These are phyloP conservation scores for Thinopyrum elongatum DNA, from an alignment of 176 grass and related monocot genomes.

Conservation along the genomic window DNA sequence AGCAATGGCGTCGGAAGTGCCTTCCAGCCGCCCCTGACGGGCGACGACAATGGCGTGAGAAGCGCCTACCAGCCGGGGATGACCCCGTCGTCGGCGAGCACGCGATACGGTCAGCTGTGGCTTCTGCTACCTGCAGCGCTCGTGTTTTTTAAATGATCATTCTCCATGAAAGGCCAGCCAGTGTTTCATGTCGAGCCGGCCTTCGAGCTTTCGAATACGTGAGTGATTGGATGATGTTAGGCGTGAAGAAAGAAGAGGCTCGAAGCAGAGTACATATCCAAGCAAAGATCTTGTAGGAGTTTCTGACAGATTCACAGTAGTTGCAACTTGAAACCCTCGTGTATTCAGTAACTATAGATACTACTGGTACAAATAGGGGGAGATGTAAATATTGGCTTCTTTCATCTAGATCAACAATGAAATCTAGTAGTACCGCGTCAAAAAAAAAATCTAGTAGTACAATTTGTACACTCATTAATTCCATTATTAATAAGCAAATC, in stretches of 20 bases:
- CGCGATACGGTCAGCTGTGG: neutral
- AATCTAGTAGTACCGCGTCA: neutral
- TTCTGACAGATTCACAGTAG: constrained; percentile 9
- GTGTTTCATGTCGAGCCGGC: neutral
- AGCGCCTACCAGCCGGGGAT: constrained; percentile 21
- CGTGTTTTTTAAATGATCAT: constrained; percentile 15
- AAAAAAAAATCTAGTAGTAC: neutral
- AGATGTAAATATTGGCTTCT: neutral
- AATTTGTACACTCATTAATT: neutral
- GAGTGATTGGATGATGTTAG: neutral
- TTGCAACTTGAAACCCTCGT: neutral
- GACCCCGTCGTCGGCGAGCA: constrained; percentile 20
- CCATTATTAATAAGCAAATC: neutral
- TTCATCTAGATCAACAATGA: neutral
- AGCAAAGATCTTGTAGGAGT: constrained; percentile 17
- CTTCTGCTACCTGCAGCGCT: constrained; percentile 19
- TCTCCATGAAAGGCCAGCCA: neutral
- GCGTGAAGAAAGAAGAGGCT: neutral
- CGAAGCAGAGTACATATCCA: neutral
- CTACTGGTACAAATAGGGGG: neutral
- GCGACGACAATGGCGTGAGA: neutral
- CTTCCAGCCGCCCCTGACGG: neutral
- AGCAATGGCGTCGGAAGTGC: neutral
- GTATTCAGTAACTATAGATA: neutral
- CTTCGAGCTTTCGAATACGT: neutral